Conservation (phyloP, 768 basidiomycete species). For the Mycena kentingensis region DNA sequence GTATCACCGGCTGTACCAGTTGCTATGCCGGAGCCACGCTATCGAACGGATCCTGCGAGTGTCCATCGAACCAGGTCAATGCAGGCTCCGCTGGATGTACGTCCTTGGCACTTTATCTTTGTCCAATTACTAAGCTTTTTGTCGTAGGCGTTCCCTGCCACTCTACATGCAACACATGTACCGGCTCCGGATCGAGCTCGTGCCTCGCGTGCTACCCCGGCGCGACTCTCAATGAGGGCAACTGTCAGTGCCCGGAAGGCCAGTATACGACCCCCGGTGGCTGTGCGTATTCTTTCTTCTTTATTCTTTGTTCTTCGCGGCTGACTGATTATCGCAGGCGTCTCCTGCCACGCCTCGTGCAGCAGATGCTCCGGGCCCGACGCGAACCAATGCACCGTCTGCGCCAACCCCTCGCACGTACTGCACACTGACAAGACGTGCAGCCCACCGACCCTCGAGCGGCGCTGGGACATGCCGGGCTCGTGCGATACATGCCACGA, state of each 20-base stretch:
- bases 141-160: not conserved
- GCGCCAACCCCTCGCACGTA: not conserved
- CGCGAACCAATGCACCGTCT: not conserved
- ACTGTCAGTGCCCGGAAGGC: not conserved
- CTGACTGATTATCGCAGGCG: not conserved
- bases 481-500: not conserved
- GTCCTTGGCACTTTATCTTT: not conserved
- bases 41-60: not conserved
- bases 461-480: too few species aligned
- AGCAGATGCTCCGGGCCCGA: not conserved
- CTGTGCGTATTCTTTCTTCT: too few species aligned
- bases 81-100: not conserved
- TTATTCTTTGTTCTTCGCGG: not conserved
- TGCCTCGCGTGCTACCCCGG: not conserved
- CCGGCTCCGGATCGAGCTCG: not conserved
- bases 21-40: not conserved
- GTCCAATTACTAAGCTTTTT: not conserved
- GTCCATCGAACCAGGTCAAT: not conserved
- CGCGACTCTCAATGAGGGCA: not conserved
- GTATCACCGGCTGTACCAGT: not conserved
- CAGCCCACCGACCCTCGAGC: too few species aligned
- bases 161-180: not conserved
- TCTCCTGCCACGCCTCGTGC: not conserved
- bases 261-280: not conserved
- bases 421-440: too few species aligned